A percentile compares a stretch with the other conserved stretches of the same genome.
phyloP scores from a whole-genome alignment of 306 rosid genomes.

The Boehmeria nivea region DNA sequence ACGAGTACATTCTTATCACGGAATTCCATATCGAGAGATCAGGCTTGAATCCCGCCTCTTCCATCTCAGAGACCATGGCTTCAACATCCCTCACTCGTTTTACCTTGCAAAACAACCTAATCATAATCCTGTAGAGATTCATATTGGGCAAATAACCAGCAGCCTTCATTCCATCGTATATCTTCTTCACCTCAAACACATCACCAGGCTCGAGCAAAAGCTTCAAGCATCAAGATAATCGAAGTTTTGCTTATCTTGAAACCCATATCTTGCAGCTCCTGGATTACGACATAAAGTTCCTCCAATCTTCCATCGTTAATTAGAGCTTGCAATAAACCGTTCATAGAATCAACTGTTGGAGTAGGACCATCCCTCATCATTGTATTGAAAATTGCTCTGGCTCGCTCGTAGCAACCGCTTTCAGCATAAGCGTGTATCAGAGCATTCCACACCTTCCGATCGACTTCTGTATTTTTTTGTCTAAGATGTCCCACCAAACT shows the following conservation, averaged over 20 bases:
- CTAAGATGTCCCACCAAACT: conserved; percentile 71
- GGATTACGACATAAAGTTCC: conserved; percentile 80
- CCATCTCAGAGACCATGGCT: conserved; percentile 76
- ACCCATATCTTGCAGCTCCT: conserved; percentile 95
- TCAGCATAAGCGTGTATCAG: conserved; percentile 77
- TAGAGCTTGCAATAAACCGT: conserved; percentile 75
- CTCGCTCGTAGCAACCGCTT: conserved; percentile 85
- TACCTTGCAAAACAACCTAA: conserved; percentile 61
- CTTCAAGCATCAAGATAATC: conserved; percentile 78
- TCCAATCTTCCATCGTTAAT: conserved; percentile 68
- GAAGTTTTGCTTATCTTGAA: conserved; percentile 85
- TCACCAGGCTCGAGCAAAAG: conserved; percentile 75
- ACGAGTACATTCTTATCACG: conserved; percentile 60
- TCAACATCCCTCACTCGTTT: conserved; percentile 71
- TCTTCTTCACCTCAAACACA: conserved; percentile 83
- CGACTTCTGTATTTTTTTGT: conserved; percentile 44
- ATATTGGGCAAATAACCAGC: conserved; percentile 89
- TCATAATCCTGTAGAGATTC: conserved; percentile 78
- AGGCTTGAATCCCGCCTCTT: conserved; percentile 80
- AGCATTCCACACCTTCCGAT: conserved; percentile 92
- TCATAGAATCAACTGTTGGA: conserved; percentile 74
- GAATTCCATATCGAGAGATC: conserved; percentile 74
- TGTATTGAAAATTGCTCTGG: conserved; percentile 85
- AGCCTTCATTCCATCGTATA: conserved; percentile 92
- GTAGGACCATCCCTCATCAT: conserved; percentile 94